phyloP scores from a whole-genome alignment of 1,139 yeast genomes.

The Geotrichum europaeum region DNA sequence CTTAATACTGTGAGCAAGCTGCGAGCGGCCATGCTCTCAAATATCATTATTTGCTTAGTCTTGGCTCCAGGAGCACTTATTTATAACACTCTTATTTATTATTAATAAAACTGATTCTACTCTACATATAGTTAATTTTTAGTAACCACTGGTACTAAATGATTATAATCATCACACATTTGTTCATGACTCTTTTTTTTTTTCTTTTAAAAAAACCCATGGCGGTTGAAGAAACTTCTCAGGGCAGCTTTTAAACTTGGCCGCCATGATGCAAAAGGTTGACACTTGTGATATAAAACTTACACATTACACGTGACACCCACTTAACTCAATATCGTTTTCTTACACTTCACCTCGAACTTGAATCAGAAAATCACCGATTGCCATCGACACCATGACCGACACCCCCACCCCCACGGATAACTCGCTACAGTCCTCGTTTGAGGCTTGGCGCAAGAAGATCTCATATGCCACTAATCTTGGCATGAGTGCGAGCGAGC shows the following conservation, averaged over 20 bases:
- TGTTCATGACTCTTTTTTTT: not conserved
- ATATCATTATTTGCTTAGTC: not conserved
- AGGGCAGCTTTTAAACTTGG: no score
- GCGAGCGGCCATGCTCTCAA: not conserved
- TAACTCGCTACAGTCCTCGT: slow-evolving; percentile 37
- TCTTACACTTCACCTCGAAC: not conserved
- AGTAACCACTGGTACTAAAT: no score
- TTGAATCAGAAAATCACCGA: not conserved
- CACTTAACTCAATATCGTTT: not conserved
- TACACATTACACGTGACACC: not conserved
- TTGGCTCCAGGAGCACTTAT: not conserved
- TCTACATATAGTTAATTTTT: no score
- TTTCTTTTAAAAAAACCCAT: no score
- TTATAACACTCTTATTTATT: not conserved
- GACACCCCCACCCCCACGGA: not conserved
- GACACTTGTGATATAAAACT: not conserved
- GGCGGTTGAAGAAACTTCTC: no score
- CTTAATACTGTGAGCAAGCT: not conserved
- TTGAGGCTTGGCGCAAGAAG: slow-evolving; percentile 80
- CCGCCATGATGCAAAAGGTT: no score
- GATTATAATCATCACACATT: not conserved
- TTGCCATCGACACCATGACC: not conserved
- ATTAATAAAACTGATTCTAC: not conserved
- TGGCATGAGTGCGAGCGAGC: slow-evolving; percentile 52
- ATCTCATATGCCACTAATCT: slow-evolving; percentile 68